Base-by-base conservation (phyloP, 2,329 filamentous ascomycete species). In the Penicillium italicum region DNA sequence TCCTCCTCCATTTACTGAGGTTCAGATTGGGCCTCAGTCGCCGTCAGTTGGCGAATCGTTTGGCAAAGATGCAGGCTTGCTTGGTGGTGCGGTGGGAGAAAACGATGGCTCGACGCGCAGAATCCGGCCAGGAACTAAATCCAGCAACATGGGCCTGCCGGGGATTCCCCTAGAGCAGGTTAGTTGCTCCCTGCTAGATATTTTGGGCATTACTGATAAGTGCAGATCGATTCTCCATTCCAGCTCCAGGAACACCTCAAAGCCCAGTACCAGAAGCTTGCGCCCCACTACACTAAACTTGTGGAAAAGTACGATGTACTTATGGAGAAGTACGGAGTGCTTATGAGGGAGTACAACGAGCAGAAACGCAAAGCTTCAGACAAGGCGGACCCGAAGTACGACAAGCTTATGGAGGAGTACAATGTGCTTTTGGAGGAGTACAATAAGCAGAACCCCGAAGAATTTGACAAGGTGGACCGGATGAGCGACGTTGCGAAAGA, bases 231-330 rank as follows among this genome's bases (percentile, higher is more conserved):
- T 71, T 97, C 93, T 22, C 90, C 94, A 42, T 99, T 97, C 72
- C 94, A 97, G 74, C 85, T 97, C 18, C 95, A 97, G 74, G 94
- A 99, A 76, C 93, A 99, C 70, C 87, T 99, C 52, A 93, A 95
- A 73, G 90, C 94, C 34, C 84, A 97, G 16, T 90, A 97, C 77
- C 86, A 92, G 74, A 81, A 88, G 71, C 87, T 89, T 71, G 96
- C 90, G 1, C 6, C 41, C 26, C 11, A 30, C n/a, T 44, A 44
- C 41, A 18, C 41, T 14, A 12, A 30, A 31, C 41, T 44, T 14
- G 18, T 20, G 26, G 41, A 44, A 11, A 44, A 31, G n/a, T 44
- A 44, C 26, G 41, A 44, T 44, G 11, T 20, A n/a, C 41, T 44
- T 44, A 31, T 44, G 41, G 41, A 44, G n/a, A 44, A 44, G 26